Base-by-base conservation (phyloP, 2,329 filamentous ascomycete species). In the Sporothrix variecibatus region DNA sequence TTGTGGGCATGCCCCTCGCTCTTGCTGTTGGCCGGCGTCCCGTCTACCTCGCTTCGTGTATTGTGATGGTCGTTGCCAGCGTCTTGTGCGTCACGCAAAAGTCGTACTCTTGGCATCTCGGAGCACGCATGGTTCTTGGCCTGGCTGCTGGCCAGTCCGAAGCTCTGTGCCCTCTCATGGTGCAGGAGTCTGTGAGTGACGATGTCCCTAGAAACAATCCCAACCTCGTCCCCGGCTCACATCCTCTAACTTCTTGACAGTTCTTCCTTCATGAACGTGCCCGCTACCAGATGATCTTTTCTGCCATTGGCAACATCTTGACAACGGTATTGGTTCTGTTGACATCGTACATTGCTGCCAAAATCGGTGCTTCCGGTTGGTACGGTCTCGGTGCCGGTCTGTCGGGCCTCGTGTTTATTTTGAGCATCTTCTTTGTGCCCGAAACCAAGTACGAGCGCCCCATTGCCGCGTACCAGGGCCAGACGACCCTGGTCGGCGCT, bases 201-300 rank as follows among this genome's bases (percentile, higher is more conserved):
- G n/a, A n/a, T n/a, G n/a, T n/a, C n/a, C n/a, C n/a, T n/a, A n/a
- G n/a, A n/a, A n/a, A n/a, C n/a, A n/a, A n/a, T n/a, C n/a, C n/a
- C n/a, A n/a, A n/a, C n/a, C n/a, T n/a, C n/a, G n/a, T n/a, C n/a
- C n/a, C n/a, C n/a, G n/a, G n/a, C n/a, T n/a, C n/a, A n/a, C n/a
- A 40, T 40, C 38, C 38, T 40, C 38, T 40, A n/a, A 5, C 38
- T 40, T 9, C 38, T 40, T 4, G 4, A 40, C 38, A 40, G 38
- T 38, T n/a, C 31, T 62, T 62, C 8, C 31, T 62, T 17, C 58
- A 62, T 17, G 58, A 62, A 28, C 17, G 58, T 0, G 31, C 58
- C 15, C 58, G 58, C 28, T 62, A 62, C 58, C 58, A 62, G 58
- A 62, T 62, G 58, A 34, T 62, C 58, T 62, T 62, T 9, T 62